Evolutionary conservation across 768 basidiomycete genomes (phyloP), one percentile per base, ranked within the genome.

Genomic region (Guyanaporus albipodus): DNA sequence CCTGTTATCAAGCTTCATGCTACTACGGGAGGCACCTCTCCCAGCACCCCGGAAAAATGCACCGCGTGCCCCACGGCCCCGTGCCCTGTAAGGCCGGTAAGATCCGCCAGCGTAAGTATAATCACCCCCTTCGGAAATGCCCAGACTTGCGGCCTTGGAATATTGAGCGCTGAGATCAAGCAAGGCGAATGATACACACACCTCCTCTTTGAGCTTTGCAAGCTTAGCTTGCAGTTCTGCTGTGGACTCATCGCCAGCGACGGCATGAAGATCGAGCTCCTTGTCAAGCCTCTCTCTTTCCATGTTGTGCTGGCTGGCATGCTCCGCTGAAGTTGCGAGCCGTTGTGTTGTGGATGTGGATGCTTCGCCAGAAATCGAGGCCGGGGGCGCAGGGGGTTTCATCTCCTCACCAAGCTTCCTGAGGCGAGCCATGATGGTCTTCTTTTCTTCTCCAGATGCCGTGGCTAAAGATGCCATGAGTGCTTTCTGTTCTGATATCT

Each of bases 1-100:
- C 15, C 92, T 80, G 59, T 93, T 91, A 65, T 96, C 92, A 23
- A 96, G 78, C 60, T 87, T 87, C 85, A 95, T 87, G 57, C 83
- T 91, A 9, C 74, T 71, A 33, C 85, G 77, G 9, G 82, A 74
- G 37, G 79, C 82, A 46, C 88, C 87, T 36, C 88, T 79, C 53
- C 77, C 72, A 8, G 72, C 74, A 33, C 75, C 76, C 12, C 86
- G 79, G 63, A 75, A 80, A 57, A 75, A 83, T 12, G 78, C 70
- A 37, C 89, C 66, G 0, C 73, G 73, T 22, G 64, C 67, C 3
- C 83, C 86, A 44, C 85, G 72, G 26, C 73, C 79, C 21, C 83
- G 79, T 10, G 83, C 85, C 48, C 89, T 77, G 38, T 85, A 85
- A 22, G 84, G 78, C 9, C 87, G 77, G 55, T 82, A 80, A 26